Conservation (phyloP, 257 asterid species). For the Capsicum rhomboideum region DNA sequence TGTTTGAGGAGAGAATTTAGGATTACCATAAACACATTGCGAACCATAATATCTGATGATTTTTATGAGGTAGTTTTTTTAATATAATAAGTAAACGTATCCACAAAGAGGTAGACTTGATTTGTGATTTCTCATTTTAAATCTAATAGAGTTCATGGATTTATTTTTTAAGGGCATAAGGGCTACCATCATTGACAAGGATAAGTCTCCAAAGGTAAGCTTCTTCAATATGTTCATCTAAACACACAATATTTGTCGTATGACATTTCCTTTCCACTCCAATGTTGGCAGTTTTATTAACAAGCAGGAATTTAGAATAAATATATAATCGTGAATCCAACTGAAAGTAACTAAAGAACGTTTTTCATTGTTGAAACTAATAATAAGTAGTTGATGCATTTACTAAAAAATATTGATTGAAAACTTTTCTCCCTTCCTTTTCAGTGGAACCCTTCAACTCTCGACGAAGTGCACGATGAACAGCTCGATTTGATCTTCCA, state of each 20-base stretch:
- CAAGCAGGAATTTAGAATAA: not conserved
- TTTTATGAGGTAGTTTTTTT: slow-evolving; percentile 78
- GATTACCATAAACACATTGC: slow-evolving; percentile 59
- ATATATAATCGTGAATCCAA: not conserved
- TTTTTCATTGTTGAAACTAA: not conserved
- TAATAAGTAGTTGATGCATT: not conserved
- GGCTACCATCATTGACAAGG: not conserved
- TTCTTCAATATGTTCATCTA: not conserved
- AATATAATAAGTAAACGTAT: not conserved
- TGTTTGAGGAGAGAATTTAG: slow-evolving; percentile 15
- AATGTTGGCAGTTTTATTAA: not conserved
- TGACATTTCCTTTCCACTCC: not conserved
- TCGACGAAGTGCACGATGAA: slow-evolving; percentile 29
- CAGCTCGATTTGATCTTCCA: not conserved
- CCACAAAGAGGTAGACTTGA: not conserved
- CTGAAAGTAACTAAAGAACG: too few species aligned
- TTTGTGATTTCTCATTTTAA: not conserved
- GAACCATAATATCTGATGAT: slow-evolving; percentile 54
- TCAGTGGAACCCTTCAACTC: not conserved
- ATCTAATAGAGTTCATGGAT: not conserved
- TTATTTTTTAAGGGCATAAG: not conserved
- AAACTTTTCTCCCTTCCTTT: not conserved
- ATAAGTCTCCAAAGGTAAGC: not conserved
- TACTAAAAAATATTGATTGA: not conserved
- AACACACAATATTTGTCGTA: not conserved